These are phyloP conservation scores for Chytriomyces confervae DNA, from an alignment of 192 early-diverging fungal species.

Conservation along the genomic window DNA sequence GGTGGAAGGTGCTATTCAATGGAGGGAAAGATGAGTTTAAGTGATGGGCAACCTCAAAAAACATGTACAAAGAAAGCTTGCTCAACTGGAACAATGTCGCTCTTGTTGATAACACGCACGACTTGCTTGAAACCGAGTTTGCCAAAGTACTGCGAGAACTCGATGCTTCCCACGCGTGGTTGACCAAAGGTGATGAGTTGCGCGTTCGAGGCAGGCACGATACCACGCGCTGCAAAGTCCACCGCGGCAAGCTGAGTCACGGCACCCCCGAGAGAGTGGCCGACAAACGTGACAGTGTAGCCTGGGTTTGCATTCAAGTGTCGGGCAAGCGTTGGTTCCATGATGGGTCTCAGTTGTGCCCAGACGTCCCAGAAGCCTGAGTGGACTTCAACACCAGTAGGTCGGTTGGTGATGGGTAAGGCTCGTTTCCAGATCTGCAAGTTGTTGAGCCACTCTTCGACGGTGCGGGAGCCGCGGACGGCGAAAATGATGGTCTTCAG, in stretches of 20 bases:
- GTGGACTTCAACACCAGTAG: slow-evolving; percentile 35
- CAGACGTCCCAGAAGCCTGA: slow-evolving; percentile 35
- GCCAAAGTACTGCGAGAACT: slow-evolving; percentile 33
- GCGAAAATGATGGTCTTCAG: slow-evolving; percentile 39
- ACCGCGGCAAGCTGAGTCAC: slow-evolving; percentile 35
- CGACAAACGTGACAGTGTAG: slow-evolving; percentile 35
- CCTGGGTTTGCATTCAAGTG: not conserved
- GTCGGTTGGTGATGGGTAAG: not conserved
- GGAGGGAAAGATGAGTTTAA: not conserved
- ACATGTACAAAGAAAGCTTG: no score
- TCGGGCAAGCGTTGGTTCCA: not conserved
- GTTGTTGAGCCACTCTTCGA: slow-evolving; percentile 32
- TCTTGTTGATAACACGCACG: slow-evolving; percentile 23
- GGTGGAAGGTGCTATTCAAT: slow-evolving; percentile 6
- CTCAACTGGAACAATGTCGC: slow-evolving; percentile 35
- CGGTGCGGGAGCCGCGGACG: slow-evolving; percentile 41
- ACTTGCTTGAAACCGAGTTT: not conserved
- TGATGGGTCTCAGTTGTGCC: not conserved
- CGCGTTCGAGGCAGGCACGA: slow-evolving; percentile 15
- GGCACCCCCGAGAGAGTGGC: slow-evolving; percentile 45
- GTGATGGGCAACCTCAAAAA: not conserved
- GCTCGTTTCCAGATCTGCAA: not conserved
- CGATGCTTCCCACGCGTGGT: slow-evolving; percentile 45
- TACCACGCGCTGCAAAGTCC: slow-evolving; percentile 29
- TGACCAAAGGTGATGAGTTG: slow-evolving; percentile 39